Percentiles rank a stretch among this genome's conserved stretches.
Conservation (phyloP, 768 basidiomycete species). For the Xerocomellus dryophilus region DNA sequence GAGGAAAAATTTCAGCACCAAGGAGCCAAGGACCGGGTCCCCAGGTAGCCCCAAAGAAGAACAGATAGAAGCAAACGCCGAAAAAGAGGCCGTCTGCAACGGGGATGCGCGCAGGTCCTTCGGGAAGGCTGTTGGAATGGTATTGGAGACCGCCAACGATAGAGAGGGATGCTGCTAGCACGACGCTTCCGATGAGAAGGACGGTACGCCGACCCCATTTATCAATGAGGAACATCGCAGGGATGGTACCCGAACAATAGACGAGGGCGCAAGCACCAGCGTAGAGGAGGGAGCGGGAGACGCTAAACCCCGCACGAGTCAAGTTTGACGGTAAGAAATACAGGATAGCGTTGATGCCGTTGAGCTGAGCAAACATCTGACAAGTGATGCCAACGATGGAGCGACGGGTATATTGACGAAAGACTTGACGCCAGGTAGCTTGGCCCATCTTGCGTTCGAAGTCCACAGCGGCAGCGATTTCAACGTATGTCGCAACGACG, state of each 20-base stretch:
- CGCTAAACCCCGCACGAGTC: constrained; percentile 47
- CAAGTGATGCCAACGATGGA: constrained; percentile 50
- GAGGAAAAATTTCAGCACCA: constrained; percentile 49
- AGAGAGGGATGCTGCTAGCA: constrained; percentile 44
- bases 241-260: constrained; percentile 49
- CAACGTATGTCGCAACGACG: constrained; percentile 44
- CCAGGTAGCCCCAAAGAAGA: constrained; percentile 57
- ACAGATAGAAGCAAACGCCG: constrained; percentile 55
- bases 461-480: constrained; percentile 41
- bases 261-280: constrained; percentile 46
- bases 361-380: constrained; percentile 55
- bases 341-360: constrained; percentile 55
- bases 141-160: constrained; percentile 53
- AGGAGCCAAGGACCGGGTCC: constrained; percentile 55
- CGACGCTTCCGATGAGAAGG: constrained; percentile 45
- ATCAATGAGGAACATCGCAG: constrained; percentile 54
- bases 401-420: constrained; percentile 49
- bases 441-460: constrained; percentile 38
- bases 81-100: constrained; percentile 39
- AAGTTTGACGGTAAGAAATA: constrained; percentile 57
- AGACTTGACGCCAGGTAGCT: constrained; percentile 48
- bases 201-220: constrained; percentile 49
- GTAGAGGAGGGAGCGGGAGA: constrained; percentile 43
- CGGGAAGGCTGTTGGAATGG: constrained; percentile 38
- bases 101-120: constrained; percentile 29